These are phyloP conservation scores for Trametes pubescens DNA, from an alignment of 1,284 basidiomycete species.

Conservation along the genomic window DNA sequence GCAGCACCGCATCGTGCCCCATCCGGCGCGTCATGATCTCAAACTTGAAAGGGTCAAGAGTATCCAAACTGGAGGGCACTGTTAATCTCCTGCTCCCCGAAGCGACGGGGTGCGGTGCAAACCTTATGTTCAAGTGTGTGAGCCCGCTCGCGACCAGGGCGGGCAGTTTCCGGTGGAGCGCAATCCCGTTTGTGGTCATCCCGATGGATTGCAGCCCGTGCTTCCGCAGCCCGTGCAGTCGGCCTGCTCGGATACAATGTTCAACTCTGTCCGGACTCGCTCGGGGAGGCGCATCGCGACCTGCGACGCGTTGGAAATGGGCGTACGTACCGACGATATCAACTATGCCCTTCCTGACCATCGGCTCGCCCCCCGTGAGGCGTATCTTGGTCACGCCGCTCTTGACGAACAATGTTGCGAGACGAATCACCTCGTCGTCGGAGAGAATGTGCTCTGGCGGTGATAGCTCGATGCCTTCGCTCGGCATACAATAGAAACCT, in stretches of 20 bases:
- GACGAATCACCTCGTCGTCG: conserved; percentile 77
- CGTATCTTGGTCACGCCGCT: conserved; percentile 88
- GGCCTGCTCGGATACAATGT: conserved; percentile 48
- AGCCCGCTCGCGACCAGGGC: conserved; percentile 75
- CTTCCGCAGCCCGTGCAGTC: conserved; percentile 61
- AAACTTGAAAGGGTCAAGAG: conserved; percentile 88
- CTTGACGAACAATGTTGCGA: conserved; percentile 82
- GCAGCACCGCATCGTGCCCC: conserved; percentile 80
- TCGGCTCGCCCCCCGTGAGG: conserved; percentile 90
- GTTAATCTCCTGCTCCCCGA: conserved; percentile 18
- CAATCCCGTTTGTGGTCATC: conserved; percentile 88
- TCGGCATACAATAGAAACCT: conserved; percentile 94
- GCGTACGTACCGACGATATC: conserved; percentile 70
- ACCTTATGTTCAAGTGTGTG: conserved; percentile 87
- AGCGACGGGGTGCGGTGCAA: conserved; percentile 22
- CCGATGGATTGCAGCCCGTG: conserved; percentile 80
- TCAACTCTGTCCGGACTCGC: conserved; percentile 10
- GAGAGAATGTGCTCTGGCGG: conserved; percentile 75
- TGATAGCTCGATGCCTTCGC: conserved; percentile 80
- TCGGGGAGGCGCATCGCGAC: conserved; percentile 4
- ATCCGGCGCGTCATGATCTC: conserved; percentile 83
- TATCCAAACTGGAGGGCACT: conserved; percentile 70
- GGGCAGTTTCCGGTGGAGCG: conserved; percentile 76
- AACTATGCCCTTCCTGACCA: conserved; percentile 80
- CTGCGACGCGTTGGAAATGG: conserved; percentile 10